Evolutionary conservation across 768 basidiomycete genomes (phyloP).

Genomic region (Clitopilus passeckerianus): DNA sequence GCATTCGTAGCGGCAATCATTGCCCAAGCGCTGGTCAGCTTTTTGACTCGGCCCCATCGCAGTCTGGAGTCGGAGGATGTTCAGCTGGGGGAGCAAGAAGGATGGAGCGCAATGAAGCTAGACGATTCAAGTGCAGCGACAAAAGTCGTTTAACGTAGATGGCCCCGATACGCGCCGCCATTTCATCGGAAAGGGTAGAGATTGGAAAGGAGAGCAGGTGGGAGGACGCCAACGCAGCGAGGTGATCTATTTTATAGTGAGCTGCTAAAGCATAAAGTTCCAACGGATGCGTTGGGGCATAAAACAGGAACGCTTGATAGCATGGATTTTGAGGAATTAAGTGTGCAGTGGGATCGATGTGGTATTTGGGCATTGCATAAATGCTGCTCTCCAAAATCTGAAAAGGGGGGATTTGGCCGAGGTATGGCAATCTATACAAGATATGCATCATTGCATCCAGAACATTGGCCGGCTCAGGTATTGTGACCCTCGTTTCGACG

Average conservation of each 20-base stretch:
- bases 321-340: conserved; percentile 29
- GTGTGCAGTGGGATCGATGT: conserved; percentile 27
- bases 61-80: conserved; percentile 10
- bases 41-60: conserved; percentile 12
- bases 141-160: conserved; percentile 49
- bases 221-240: conserved; percentile 45
- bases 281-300: conserved; percentile 39
- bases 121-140: conserved; percentile 48
- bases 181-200: conserved; percentile 38
- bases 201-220: conserved; percentile 44
- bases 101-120: conserved; percentile 49
- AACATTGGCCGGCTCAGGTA: conserved; percentile 21
- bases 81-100: conserved; percentile 18
- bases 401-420: conserved; percentile 18
- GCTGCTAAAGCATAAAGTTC: conserved; percentile 45
- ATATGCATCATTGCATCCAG: conserved; percentile 29
- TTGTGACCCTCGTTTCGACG: conserved; percentile 1
- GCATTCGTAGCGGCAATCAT: conserved; percentile 19
- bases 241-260: conserved; percentile 34
- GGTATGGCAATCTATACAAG: conserved; percentile 22
- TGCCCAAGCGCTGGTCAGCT: conserved; percentile 22
- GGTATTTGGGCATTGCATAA: conserved; percentile 23
- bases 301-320: conserved; percentile 32
- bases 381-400: conserved; percentile 22
- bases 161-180: conserved; percentile 41